phyloP scores from a whole-genome alignment of 345 rosid genomes.

The Alliaria petiolata region DNA sequence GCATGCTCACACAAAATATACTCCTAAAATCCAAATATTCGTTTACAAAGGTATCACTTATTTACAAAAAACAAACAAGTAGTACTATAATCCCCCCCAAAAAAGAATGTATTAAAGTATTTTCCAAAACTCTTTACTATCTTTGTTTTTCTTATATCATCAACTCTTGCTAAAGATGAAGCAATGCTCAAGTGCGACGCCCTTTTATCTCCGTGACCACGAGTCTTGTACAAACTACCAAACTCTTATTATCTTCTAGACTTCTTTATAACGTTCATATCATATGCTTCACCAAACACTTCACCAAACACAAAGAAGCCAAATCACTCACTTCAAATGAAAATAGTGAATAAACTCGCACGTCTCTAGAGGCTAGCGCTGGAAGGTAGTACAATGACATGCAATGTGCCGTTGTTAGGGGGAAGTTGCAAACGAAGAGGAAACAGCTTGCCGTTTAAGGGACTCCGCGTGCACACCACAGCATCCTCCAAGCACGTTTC shows the following conservation, averaged over 20 bases:
- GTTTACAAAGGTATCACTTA: slow-evolving; percentile 1
- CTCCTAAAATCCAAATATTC: background rate
- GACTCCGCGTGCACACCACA: slow-evolving; percentile 85
- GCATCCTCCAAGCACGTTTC: slow-evolving; percentile 63
- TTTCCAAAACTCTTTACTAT: slow-evolving; percentile 22
- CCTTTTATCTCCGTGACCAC: background rate
- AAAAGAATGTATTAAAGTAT: background rate
- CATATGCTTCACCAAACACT: slow-evolving; percentile 20
- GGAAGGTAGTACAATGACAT: slow-evolving; percentile 61
- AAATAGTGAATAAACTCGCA: slow-evolving; percentile 2
- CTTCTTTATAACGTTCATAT: slow-evolving; percentile 1
- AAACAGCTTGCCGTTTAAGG: slow-evolving; percentile 75
- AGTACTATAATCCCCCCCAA: background rate
- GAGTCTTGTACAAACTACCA: slow-evolving; percentile 15
- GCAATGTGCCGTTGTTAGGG: slow-evolving; percentile 75
- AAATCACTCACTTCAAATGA: too few species aligned
- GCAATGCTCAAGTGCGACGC: background rate
- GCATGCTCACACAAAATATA: background rate
- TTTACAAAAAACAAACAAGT: slow-evolving; percentile 13
- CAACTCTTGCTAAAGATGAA: background rate
- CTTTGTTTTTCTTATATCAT: background rate
- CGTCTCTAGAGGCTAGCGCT: slow-evolving; percentile 41
- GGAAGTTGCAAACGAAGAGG: slow-evolving; percentile 95
- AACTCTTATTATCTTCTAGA: background rate
- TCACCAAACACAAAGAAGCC: background rate